These are phyloP conservation scores for Lasiosphaeria ovina DNA, from an alignment of 495 filamentous ascomycete genomes.

Conservation along the genomic window DNA sequence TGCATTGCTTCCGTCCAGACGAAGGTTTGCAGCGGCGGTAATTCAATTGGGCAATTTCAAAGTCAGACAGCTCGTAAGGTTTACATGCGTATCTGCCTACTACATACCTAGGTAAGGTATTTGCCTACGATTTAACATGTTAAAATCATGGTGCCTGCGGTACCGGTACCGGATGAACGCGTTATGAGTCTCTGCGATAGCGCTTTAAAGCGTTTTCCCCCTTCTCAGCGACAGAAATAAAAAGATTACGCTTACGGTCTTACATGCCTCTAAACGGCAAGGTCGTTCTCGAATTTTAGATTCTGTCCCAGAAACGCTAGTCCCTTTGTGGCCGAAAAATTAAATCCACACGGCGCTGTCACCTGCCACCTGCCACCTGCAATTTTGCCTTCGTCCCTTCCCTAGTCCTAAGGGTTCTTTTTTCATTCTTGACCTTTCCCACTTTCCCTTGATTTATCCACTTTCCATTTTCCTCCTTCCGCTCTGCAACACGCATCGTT, in stretches of 20 bases:
- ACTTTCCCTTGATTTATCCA: constrained; percentile 26
- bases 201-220: too few species aligned
- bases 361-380: constrained; percentile 20
- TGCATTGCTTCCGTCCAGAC: background rate
- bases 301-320: constrained; percentile 5
- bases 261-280: background rate
- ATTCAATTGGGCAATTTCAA: constrained; percentile 2
- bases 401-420: constrained; percentile 15
- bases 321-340: constrained; percentile 5
- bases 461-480: constrained; percentile 23
- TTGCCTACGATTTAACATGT: too few species aligned
- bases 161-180: constrained; percentile 6
- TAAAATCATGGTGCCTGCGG: too few species aligned
- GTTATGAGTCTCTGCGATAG: background rate
- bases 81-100: background rate
- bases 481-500: constrained; percentile 14
- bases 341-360: constrained; percentile 13
- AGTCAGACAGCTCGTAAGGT: background rate
- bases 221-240: too few species aligned
- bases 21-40: background rate
- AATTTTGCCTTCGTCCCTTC: constrained; percentile 6
- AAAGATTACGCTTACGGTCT: constrained; percentile 4
- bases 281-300: background rate
- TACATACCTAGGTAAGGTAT: too few species aligned
- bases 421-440: constrained; percentile 10